Evolutionary conservation across 805 yeast species (phyloP), one percentile per base, ranked within the genome.

Genomic region (Schwanniomyces pseudopolymorphus): DNA sequence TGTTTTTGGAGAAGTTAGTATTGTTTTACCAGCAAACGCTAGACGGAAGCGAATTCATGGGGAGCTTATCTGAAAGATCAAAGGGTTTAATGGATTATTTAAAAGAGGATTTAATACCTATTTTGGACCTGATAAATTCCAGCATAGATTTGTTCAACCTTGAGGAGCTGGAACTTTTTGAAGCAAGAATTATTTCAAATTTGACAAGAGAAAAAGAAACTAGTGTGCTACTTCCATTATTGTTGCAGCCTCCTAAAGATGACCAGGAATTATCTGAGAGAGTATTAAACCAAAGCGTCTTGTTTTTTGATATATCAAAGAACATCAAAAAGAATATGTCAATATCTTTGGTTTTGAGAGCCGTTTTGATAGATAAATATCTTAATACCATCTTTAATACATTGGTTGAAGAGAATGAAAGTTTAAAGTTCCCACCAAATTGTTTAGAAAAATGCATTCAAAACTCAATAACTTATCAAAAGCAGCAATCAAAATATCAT

Each of bases 161-260:
- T 17, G 35, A 31, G 26, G 43, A 42, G 8, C 42, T 31, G 14
- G n/a, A 17, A 5, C 8, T 33, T n/a, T 39, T 47, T 40, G 47
- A 44, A 25, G 24, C 22, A 2, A 24, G 13, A 22, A 14, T 58
- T 5, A 52, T 62, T 27, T 26, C 26, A 17, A 35, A 48, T 19
- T 55, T 67, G 42, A 59, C 49, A n/a, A 46, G 64, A 40, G 61
- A 60, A 41, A 43, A 40, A n/a, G 72, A 67, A 43, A 58, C 66
- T 10, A 51, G 51, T 17, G 35, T 49, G 21, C 51, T 63, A 19
- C 49, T 63, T 20, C 55, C 60, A 3, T 43, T 63, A 14, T 43
- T 54, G 4, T 49, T 58, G 51, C 52, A 52, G 27, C 49, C 55
- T 42, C 59, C 61, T 2, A 42, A 56, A 14, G 33, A 39, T 14